Evolutionary conservation across 768 basidiomycete genomes (phyloP), one percentile per base, ranked within the genome.

Genomic region (Russula sp.): DNA sequence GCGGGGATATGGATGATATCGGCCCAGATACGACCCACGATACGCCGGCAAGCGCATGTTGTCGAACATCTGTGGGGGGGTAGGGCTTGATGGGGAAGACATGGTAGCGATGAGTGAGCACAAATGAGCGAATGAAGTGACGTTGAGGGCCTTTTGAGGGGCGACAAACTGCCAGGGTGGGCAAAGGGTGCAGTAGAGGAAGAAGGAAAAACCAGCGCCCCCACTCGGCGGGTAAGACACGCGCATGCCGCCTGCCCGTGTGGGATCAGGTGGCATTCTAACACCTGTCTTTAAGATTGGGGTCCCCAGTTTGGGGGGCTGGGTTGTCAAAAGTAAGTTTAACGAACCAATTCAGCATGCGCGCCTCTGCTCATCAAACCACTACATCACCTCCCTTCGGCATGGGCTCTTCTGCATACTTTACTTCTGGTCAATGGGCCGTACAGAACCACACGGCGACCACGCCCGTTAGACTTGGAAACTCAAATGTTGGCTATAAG

Each of bases 1-100:
- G 35, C 58, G 63, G 47, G 66, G 66, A 8, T 66, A 66, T 22
- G 63, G 66, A 32, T 64, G 66, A 31, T 64, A 66, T 49, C 66
- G 57, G 5, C 59, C 54, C 1, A 66, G 47, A 34, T 65, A 65
- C 20, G 66, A 64, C 7, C 10, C 54, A 34, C 66, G 66, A 39
- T 66, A 66, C 18, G 66, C 57, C 8, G 63, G 66, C 22, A 66
- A 22, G 37, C 66, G 66, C 54, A 60, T 64, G 14, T 55, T 64
- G 31, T 64, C 63, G 27, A 44, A 27, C 32, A 32, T 14, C 39
- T 49, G 50, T 6, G 48, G 22, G 14, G 59, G 34, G 53, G 40
- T 35, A 22, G 62, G 31, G 54, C 22, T 55, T 50, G 48, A 11
- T 18, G 45, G 39, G 13, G 58, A n/a, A 32, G 58, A 55, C 63